Conservation (phyloP, 768 basidiomycete genomes). For the Goffeauzyma gilvescens region DNA sequence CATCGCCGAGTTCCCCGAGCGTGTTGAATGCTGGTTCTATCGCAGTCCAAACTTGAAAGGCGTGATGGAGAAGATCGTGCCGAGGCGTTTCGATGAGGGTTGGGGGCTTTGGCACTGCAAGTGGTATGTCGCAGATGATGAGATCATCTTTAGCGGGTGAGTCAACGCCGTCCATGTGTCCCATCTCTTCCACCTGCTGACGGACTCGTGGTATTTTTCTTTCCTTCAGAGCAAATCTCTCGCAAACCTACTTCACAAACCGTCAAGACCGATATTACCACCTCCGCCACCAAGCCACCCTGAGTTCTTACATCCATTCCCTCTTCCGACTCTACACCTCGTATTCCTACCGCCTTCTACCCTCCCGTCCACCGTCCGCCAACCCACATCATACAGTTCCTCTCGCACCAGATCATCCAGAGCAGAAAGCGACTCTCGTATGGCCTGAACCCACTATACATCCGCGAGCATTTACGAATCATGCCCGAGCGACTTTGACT, state of each 20-base stretch:
- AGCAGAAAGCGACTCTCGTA: slow-evolving; percentile 34
- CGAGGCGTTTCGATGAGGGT: slow-evolving; percentile 87
- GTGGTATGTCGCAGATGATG: slow-evolving; percentile 79
- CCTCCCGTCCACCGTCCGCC: slow-evolving; percentile 20
- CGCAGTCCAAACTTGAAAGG: slow-evolving; percentile 69
- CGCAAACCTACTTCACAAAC: slow-evolving; percentile 78
- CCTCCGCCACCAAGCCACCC: slow-evolving; percentile 41
- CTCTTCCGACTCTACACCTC: slow-evolving; percentile 50
- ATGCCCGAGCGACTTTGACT: slow-evolving; percentile 42
- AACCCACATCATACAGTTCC: slow-evolving; percentile 21
- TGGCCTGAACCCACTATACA: slow-evolving; percentile 52
- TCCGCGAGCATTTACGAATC: slow-evolving; percentile 50
- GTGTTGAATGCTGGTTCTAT: slow-evolving; percentile 63
- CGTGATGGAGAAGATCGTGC: slow-evolving; percentile 54
- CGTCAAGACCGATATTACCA: slow-evolving; percentile 86
- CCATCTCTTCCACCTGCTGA: not conserved
- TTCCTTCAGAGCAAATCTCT: slow-evolving; percentile 63
- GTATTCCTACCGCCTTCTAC: slow-evolving; percentile 50
- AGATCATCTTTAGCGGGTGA: slow-evolving; percentile 82
- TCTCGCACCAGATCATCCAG: slow-evolving; percentile 11
- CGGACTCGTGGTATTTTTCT: not conserved
- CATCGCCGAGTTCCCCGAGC: slow-evolving; percentile 47
- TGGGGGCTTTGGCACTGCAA: slow-evolving; percentile 99
- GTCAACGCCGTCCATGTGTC: slow-evolving; percentile 14
- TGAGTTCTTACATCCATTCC: slow-evolving; percentile 67